Conservation (phyloP, 2,329 filamentous ascomycete species). For the Gaeumannomyces tritici region DNA sequence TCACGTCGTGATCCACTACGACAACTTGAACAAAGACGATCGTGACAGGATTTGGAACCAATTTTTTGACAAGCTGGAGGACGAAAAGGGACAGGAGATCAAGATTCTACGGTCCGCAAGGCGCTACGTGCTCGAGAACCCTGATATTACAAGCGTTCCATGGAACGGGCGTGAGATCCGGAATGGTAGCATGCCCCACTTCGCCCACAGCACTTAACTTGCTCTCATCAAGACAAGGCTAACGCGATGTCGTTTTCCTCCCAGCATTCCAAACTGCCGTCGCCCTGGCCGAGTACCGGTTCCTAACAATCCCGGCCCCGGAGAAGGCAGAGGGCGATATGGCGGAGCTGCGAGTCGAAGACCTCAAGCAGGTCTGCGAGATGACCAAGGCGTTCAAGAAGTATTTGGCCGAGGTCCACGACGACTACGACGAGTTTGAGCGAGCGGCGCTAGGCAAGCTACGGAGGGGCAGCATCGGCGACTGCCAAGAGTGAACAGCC, state of each 20-base stretch:
- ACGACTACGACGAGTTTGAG: neutral
- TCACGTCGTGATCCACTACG: conserved; percentile 9
- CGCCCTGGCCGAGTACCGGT: conserved; percentile 16
- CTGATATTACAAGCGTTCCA: neutral
- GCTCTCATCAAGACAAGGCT: no score
- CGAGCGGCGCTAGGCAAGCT: neutral
- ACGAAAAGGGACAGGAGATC: conserved; percentile 3
- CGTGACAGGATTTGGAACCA: conserved; percentile 4
- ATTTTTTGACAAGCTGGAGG: conserved; percentile 6
- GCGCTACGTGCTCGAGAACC: conserved; percentile 1
- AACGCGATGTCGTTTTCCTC: no score
- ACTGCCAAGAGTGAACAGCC: neutral
- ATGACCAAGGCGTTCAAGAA: conserved; percentile 18
- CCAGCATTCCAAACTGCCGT: conserved; percentile 22
- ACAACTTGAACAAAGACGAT: neutral
- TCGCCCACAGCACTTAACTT: no score
- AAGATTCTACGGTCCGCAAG: neutral
- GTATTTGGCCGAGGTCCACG: conserved; percentile 14
- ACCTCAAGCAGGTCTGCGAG: conserved; percentile 17
- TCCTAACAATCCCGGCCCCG: conserved; percentile 2
- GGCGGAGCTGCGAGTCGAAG: conserved; percentile 8
- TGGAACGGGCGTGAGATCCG: conserved; percentile 17
- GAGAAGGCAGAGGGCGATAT: conserved; percentile 11
- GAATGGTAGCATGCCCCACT: conserved; percentile 9
- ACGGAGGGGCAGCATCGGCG: neutral